phyloP scores from a whole-genome alignment of 2,329 filamentous ascomycete species.

The Cadophora sp. region DNA sequence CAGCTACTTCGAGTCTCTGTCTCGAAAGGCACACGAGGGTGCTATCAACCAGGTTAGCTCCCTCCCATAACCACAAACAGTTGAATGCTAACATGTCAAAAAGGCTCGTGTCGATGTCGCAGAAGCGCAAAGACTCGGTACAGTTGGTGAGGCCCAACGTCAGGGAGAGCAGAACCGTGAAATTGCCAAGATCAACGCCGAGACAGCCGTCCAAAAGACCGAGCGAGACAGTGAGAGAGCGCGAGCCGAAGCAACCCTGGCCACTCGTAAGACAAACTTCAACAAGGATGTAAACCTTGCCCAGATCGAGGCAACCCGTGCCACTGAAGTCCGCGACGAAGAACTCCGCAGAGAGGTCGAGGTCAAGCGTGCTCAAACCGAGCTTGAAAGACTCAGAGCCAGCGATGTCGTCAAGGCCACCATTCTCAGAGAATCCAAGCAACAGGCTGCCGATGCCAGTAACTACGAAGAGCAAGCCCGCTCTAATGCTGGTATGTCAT shows the following conservation, averaged over 20 bases:
- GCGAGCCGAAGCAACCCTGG: conserved; percentile 76
- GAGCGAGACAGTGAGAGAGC: conserved; percentile 84
- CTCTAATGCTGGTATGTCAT: conserved; percentile 54
- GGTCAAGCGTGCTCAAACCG: conserved; percentile 77
- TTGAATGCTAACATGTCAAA: neutral
- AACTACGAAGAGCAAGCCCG: conserved; percentile 69
- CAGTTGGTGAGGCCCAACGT: conserved; percentile 79
- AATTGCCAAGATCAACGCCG: conserved; percentile 86
- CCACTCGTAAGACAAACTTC: conserved; percentile 74
- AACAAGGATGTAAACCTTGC: conserved; percentile 77
- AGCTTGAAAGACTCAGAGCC: conserved; percentile 81
- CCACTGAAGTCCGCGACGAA: conserved; percentile 78
- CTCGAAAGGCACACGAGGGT: conserved; percentile 84
- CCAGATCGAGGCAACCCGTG: conserved; percentile 74
- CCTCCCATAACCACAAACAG: neutral
- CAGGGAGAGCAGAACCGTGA: conserved; percentile 83
- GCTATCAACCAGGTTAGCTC: conserved; percentile 70
- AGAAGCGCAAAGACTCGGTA: conserved; percentile 68
- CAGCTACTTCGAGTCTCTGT: conserved; percentile 84
- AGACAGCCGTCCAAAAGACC: conserved; percentile 84
- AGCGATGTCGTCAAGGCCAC: conserved; percentile 79
- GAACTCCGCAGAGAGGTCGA: conserved; percentile 82
- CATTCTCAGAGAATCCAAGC: conserved; percentile 70
- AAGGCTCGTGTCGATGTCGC: conserved; percentile 69
- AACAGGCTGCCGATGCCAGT: conserved; percentile 70